These are phyloP conservation scores for Marsdenia floribunda DNA, from an alignment of 257 asterid genomes.

Conservation along the genomic window DNA sequence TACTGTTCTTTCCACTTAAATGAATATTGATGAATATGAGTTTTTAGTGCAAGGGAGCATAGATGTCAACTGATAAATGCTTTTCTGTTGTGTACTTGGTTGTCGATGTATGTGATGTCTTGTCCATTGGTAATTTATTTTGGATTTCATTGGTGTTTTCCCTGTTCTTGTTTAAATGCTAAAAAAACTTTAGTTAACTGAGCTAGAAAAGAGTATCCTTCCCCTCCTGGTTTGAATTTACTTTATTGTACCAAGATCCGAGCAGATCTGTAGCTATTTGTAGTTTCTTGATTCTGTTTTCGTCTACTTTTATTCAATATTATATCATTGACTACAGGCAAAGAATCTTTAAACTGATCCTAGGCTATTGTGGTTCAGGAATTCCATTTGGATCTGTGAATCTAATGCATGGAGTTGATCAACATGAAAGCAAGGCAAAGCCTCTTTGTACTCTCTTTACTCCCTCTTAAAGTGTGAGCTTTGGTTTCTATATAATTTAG, in stretches of 20 bases:
- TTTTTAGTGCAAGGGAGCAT: background rate
- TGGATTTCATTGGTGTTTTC: background rate
- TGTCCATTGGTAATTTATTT: background rate
- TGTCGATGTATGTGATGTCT: background rate
- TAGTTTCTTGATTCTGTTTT: background rate
- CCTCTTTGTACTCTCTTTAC: constrained; percentile 62
- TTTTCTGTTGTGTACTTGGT: background rate
- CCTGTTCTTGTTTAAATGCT: background rate
- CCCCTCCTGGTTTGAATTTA: background rate
- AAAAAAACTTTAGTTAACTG: background rate
- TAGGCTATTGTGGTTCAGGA: constrained; percentile 48
- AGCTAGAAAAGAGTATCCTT: background rate
- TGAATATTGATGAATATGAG: background rate
- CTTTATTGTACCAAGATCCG: background rate
- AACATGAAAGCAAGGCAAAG: constrained; percentile 97
- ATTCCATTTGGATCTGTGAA: constrained; percentile 98
- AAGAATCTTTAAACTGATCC: constrained; percentile 5
- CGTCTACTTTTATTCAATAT: background rate
- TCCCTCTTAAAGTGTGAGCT: constrained; percentile 30
- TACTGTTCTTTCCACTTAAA: background rate
- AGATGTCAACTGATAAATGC: background rate
- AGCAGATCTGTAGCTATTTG: background rate
- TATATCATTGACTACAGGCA: background rate
- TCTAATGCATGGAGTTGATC: constrained; percentile 90
- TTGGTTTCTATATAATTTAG: constrained; percentile 16